Conservation (phyloP, 1,284 basidiomycete genomes). For the Microbotryum lychnidis-dioicae region DNA sequence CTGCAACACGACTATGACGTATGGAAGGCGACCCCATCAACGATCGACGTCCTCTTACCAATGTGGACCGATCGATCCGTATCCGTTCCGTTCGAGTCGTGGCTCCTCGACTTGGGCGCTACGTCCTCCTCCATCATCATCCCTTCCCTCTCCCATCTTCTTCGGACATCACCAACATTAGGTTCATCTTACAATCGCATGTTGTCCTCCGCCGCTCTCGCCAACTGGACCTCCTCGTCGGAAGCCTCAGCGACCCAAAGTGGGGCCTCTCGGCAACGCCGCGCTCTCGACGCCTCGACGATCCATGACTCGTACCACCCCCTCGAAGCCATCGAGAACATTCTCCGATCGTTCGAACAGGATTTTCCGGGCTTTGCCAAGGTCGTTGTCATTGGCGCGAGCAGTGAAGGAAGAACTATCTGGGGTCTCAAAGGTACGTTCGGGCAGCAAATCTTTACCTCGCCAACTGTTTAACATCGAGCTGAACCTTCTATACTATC, state of each 20-base stretch:
- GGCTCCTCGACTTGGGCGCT: neutral
- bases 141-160: neutral
- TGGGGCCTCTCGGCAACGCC: too few relatives aligned
- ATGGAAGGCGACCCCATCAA: neutral
- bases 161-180: neutral
- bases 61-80: neutral
- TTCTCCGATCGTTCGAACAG: slow-evolving; percentile 14
- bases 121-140: neutral
- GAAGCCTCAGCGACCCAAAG: too few relatives aligned
- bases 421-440: slow-evolving; percentile 6
- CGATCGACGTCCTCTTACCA: neutral
- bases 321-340: slow-evolving; percentile 14
- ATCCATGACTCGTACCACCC: slow-evolving; percentile 32
- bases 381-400: slow-evolving; percentile 20
- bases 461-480: too few relatives aligned
- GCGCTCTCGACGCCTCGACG: neutral
- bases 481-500: too few relatives aligned
- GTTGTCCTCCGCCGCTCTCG: slow-evolving; percentile 3
- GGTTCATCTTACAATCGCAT: neutral
- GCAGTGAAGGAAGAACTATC: slow-evolving; percentile 24
- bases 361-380: slow-evolving; percentile 17
- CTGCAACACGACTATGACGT: neutral
- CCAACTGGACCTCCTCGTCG: slow-evolving; percentile 2
- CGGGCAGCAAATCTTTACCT: too few relatives aligned
- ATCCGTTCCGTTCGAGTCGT: neutral